Percentiles rank a stretch among this genome's conserved stretches.
phyloP scores from a whole-genome alignment of 495 filamentous ascomycete species.

The Aspergillus funiculosus region DNA sequence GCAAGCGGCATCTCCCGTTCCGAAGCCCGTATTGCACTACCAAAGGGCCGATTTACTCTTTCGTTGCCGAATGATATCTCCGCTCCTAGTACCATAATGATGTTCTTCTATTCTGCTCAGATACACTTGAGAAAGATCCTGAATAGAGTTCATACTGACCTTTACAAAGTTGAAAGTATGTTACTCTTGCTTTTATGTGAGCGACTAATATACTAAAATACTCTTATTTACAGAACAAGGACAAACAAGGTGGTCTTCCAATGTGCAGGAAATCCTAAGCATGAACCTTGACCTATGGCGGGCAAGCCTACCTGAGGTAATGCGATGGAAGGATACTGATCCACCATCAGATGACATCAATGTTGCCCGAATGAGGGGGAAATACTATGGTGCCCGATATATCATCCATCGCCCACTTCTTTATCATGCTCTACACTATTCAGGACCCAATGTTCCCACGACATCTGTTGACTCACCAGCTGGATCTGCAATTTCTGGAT shows the following conservation, averaged over 20 bases:
- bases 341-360: slow-evolving; percentile 71
- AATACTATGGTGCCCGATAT: slow-evolving; percentile 88
- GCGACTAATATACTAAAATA: neutral
- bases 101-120: slow-evolving; percentile 80
- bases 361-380: slow-evolving; percentile 77
- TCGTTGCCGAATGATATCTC: slow-evolving; percentile 30
- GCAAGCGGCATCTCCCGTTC: slow-evolving; percentile 70
- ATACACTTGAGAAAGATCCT: slow-evolving; percentile 79
- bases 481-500: slow-evolving; percentile 19
- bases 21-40: slow-evolving; percentile 62
- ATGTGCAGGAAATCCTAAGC: slow-evolving; percentile 34
- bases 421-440: slow-evolving; percentile 54
- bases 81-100: slow-evolving; percentile 42
- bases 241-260: slow-evolving; percentile 27
- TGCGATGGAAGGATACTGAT: slow-evolving; percentile 64
- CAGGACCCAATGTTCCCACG: slow-evolving; percentile 25
- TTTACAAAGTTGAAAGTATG: slow-evolving; percentile 62
- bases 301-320: slow-evolving; percentile 35
- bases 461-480: slow-evolving; percentile 32
- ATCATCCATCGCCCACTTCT: slow-evolving; percentile 85
- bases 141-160: slow-evolving; percentile 73
- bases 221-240: slow-evolving; percentile 21
- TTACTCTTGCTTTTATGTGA: neutral
- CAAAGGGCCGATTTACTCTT: slow-evolving; percentile 39
- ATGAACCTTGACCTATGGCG: slow-evolving; percentile 50